Conservation (phyloP, 2,329 filamentous ascomycete species). For the Lasiodiplodia citricola region DNA sequence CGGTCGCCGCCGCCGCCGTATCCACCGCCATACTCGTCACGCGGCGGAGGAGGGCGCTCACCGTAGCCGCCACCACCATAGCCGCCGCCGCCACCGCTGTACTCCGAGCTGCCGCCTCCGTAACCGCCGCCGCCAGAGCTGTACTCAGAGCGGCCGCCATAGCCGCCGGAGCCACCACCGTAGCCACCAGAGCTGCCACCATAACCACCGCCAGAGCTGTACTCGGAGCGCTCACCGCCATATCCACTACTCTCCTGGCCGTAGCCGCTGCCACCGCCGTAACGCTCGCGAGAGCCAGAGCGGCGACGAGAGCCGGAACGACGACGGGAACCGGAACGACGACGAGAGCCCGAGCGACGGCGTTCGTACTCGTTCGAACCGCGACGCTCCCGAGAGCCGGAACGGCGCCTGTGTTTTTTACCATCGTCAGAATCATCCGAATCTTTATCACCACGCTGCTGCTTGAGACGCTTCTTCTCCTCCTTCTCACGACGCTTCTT, state of each 20-base stretch:
- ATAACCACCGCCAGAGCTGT: constrained; percentile 4
- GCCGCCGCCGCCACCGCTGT: constrained; percentile 29
- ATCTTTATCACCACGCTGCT: constrained; percentile 29
- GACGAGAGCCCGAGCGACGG: constrained; percentile 2
- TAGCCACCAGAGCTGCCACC: constrained; percentile 10
- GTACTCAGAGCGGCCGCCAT: constrained; percentile 7
- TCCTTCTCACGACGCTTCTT: constrained; percentile 49
- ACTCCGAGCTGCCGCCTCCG: constrained; percentile 18
- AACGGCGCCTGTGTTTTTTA: constrained; percentile 24
- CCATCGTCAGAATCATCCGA: not conserved
- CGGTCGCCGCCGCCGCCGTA: constrained; percentile 12
- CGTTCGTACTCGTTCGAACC: constrained; percentile 23
- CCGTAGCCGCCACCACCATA: constrained; percentile 29
- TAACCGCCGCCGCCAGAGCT: constrained; percentile 17
- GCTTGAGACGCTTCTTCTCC: constrained; percentile 48
- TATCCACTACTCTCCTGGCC: constrained; percentile 26
- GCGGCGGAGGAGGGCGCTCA: not conserved
- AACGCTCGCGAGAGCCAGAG: constrained; percentile 6
- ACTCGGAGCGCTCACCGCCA: constrained; percentile 16
- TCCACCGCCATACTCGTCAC: constrained; percentile 15
- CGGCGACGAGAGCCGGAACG: not conserved
- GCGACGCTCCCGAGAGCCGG: constrained; percentile 26
- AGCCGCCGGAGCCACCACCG: constrained; percentile 28
- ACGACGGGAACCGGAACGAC: not conserved
- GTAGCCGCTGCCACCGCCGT: constrained; percentile 26